These are phyloP conservation scores for Backusella circina DNA, from an alignment of 192 early-diverging fungal species.

Conservation along the genomic window DNA sequence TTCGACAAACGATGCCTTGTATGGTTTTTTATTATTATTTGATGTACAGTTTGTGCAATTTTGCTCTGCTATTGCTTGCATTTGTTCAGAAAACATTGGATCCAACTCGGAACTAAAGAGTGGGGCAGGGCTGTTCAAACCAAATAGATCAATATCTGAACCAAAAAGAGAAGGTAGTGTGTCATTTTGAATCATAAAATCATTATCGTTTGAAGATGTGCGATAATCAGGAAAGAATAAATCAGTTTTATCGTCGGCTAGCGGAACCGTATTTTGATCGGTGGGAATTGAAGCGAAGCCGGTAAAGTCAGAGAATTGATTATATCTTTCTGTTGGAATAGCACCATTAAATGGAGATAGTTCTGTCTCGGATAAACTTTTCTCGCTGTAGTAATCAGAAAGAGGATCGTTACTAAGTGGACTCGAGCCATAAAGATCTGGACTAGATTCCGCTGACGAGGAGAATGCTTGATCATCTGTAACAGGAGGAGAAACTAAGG, in stretches of 20 bases:
- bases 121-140: background rate
- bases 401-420: constrained; percentile 1
- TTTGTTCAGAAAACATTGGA: constrained; percentile 2
- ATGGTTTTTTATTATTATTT: background rate
- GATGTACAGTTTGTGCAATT: background rate
- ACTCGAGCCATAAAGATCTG: background rate
- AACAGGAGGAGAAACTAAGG: background rate
- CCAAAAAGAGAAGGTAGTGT: background rate
- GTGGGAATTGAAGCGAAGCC: background rate
- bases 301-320: background rate
- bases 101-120: background rate
- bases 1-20: background rate
- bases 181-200: constrained; percentile 3
- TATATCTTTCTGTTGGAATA: background rate
- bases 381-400: background rate
- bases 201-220: background rate
- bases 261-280: background rate
- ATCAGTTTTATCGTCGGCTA: background rate
- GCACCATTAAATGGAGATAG: background rate
- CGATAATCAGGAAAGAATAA: constrained; percentile 1
- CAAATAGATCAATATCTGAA: background rate
- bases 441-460: background rate
- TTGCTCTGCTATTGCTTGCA: background rate
- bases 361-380: background rate
- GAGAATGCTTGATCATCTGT: constrained; percentile 2